phyloP scores from a whole-genome alignment of 1,284 basidiomycete species.

The Neolentinus lepideus region DNA sequence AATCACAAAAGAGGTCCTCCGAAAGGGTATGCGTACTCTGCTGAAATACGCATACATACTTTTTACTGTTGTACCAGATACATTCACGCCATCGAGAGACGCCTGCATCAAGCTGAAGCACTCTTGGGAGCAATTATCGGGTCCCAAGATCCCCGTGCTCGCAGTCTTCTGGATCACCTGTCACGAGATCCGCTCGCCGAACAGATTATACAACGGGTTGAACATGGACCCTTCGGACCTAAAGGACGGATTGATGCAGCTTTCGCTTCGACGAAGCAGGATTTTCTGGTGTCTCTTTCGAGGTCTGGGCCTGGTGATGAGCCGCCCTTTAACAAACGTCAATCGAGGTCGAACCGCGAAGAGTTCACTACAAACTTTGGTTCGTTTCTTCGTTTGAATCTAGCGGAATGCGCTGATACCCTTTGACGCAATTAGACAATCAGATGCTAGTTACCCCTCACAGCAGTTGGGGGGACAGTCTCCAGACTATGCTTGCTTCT shows the following conservation, averaged over 20 bases:
- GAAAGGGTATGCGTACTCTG: conserved; percentile 42
- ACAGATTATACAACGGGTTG: conserved; percentile 70
- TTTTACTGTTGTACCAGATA: conserved; percentile 28
- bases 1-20: conserved; percentile 80
- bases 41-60: neutral
- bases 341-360: neutral
- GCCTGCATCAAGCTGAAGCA: conserved; percentile 82
- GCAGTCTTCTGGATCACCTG: conserved; percentile 51
- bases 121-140: conserved; percentile 72
- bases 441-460: neutral
- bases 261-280: neutral
- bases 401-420: neutral
- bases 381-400: neutral
- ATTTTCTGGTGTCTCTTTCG: neutral
- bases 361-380: neutral
- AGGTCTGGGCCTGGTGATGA: neutral
- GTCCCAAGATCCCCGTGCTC: conserved; percentile 57
- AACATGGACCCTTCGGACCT: conserved; percentile 67
- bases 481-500: neutral
- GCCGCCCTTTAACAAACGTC: neutral
- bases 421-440: neutral
- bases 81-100: conserved; percentile 85
- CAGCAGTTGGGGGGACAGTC: neutral
- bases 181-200: conserved; percentile 62
- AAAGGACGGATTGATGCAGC: conserved; percentile 36